phyloP scores from a whole-genome alignment of 1,284 basidiomycete genomes.

The Rhodofomes roseus region DNA sequence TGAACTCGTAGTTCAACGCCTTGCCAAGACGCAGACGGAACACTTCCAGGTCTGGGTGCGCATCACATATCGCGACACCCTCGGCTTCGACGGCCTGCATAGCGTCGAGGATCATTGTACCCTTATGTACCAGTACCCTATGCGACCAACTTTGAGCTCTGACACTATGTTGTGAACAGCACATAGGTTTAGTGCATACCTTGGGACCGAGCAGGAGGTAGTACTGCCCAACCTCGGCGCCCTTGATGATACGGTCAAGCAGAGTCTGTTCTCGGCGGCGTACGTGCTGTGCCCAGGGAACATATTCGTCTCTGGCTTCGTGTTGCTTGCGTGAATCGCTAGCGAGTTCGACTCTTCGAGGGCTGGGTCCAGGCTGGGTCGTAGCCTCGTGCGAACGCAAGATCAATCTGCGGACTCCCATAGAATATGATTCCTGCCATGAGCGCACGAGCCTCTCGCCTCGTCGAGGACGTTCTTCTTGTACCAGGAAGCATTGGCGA shows the following conservation, averaged over 20 bases:
- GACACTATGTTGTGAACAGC: background rate
- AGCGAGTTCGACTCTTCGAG: constrained; percentile 73
- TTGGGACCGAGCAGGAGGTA: constrained; percentile 77
- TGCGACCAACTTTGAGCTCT: background rate
- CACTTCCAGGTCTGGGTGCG: constrained; percentile 67
- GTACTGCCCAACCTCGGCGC: constrained; percentile 68
- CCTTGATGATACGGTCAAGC: constrained; percentile 78
- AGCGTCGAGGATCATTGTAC: constrained; percentile 78
- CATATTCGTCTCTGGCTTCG: constrained; percentile 36
- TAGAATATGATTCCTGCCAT: constrained; percentile 14
- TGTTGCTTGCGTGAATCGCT: constrained; percentile 35
- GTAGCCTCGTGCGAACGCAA: constrained; percentile 62
- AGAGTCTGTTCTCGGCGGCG: constrained; percentile 68
- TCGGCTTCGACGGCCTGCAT: constrained; percentile 76
- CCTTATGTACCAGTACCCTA: constrained; percentile 68
- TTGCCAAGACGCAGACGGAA: constrained; percentile 82
- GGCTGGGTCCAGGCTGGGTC: constrained; percentile 74
- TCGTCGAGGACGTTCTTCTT: constrained; percentile 78
- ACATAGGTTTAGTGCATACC: constrained; percentile 30
- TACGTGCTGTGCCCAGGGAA: constrained; percentile 56
- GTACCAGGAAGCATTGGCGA: constrained; percentile 75
- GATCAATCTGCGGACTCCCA: constrained; percentile 45
- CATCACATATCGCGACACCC: constrained; percentile 52
- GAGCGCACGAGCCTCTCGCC: constrained; percentile 34
- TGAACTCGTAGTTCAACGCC: constrained; percentile 73